These are phyloP conservation scores for Linnemannia elongata DNA, from an alignment of 192 early-diverging fungal species.

Conservation along the genomic window DNA sequence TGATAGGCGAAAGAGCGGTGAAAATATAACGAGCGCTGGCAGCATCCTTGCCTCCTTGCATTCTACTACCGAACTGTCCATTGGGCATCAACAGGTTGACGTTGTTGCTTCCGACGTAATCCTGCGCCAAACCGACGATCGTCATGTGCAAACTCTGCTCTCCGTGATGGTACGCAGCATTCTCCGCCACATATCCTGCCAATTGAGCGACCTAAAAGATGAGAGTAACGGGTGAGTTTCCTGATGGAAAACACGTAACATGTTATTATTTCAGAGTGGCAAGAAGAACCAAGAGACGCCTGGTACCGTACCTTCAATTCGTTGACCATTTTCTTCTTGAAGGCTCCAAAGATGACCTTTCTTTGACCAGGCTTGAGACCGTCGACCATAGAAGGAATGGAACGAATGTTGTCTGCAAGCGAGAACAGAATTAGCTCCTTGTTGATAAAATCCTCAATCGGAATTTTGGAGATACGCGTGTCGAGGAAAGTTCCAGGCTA, in stretches of 20 bases:
- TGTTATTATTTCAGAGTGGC: not conserved
- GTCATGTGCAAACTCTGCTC: constrained; percentile 86
- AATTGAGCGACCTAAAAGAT: constrained; percentile 78
- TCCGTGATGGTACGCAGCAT: constrained; percentile 96
- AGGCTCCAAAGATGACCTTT: constrained; percentile 90
- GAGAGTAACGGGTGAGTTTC: not conserved
- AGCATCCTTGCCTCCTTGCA: constrained; percentile 92
- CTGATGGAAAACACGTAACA: not conserved
- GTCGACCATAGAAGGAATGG: constrained; percentile 94
- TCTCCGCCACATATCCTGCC: constrained; percentile 90
- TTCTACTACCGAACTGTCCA: constrained; percentile 94
- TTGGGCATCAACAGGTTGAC: constrained; percentile 84
- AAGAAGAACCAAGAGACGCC: not conserved
- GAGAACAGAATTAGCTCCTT: constrained; percentile 95
- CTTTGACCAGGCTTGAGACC: constrained; percentile 98
- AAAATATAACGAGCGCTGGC: constrained; percentile 98
- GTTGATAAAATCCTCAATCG: constrained; percentile 94
- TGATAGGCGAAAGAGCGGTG: constrained; percentile 78
- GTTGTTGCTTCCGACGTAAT: constrained; percentile 97
- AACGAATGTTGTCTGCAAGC: constrained; percentile 94
- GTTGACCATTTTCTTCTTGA: constrained; percentile 83
- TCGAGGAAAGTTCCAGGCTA: constrained; percentile 94
- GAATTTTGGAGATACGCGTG: constrained; percentile 80
- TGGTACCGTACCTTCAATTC: constrained; percentile 80
- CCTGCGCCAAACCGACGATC: constrained; percentile 94